Conservation (phyloP, 2,329 filamentous ascomycete species). For the Verruconis gallopava region DNA sequence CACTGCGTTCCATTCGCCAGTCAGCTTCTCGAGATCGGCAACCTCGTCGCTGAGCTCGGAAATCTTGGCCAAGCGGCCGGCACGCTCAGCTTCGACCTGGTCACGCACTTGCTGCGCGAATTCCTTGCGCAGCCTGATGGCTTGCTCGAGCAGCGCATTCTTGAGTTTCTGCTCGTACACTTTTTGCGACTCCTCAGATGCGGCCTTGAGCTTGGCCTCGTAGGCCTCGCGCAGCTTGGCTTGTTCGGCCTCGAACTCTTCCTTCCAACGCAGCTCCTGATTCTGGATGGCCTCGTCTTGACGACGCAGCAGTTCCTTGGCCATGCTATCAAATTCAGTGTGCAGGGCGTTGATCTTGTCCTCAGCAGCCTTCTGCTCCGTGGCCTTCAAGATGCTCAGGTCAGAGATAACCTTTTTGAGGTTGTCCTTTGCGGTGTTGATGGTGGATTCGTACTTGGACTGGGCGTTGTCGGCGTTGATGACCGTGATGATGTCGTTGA, state of each 20-base stretch:
- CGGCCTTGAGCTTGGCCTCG: slow-evolving; percentile 63
- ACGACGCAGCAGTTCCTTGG: slow-evolving; percentile 75
- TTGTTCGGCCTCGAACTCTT: slow-evolving; percentile 81
- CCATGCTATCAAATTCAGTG: slow-evolving; percentile 73
- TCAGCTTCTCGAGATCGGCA: slow-evolving; percentile 67
- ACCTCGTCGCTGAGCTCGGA: slow-evolving; percentile 67
- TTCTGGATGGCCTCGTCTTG: slow-evolving; percentile 70
- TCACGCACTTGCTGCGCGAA: slow-evolving; percentile 67
- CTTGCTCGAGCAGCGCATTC: slow-evolving; percentile 83
- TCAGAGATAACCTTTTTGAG: slow-evolving; percentile 65
- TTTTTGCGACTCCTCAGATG: slow-evolving; percentile 67
- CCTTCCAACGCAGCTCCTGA: slow-evolving; percentile 72
- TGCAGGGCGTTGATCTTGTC: slow-evolving; percentile 58
- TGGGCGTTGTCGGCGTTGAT: slow-evolving; percentile 77
- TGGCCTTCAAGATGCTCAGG: slow-evolving; percentile 60
- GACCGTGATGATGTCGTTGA: slow-evolving; percentile 91
- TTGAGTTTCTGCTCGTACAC: slow-evolving; percentile 70
- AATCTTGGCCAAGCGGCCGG: slow-evolving; percentile 75
- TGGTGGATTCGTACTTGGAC: slow-evolving; percentile 62
- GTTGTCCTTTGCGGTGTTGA: slow-evolving; percentile 76
- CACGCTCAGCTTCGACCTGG: slow-evolving; percentile 78
- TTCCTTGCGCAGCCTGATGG: slow-evolving; percentile 72
- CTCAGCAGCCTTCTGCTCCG: slow-evolving; percentile 58
- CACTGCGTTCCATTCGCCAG: slow-evolving; percentile 78
- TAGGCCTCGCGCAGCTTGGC: slow-evolving; percentile 66